Percentiles rank a stretch among this genome's conserved stretches.
phyloP scores from a whole-genome alignment of 2,329 filamentous ascomycete genomes.

The Ophiostoma australiae region DNA sequence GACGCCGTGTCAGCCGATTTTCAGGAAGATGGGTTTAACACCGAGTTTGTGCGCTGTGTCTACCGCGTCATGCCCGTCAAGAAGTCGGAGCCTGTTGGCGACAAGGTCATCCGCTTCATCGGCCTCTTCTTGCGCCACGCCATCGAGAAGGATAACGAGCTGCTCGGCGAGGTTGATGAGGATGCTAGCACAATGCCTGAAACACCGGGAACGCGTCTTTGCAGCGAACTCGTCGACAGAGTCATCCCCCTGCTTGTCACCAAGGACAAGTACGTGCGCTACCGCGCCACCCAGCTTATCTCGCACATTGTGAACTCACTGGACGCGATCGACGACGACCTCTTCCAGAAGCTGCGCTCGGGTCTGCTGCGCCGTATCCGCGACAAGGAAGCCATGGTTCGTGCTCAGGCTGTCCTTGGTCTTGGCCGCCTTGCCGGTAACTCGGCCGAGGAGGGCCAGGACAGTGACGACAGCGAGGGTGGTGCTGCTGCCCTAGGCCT shows the following conservation, averaged over 20 bases:
- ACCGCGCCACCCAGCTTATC: slow-evolving; percentile 81
- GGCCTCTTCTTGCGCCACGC: slow-evolving; percentile 77
- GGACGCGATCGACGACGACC: slow-evolving; percentile 83
- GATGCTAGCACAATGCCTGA: slow-evolving; percentile 69
- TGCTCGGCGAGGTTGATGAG: slow-evolving; percentile 60
- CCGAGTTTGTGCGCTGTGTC: slow-evolving; percentile 77
- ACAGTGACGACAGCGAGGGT: slow-evolving; percentile 66
- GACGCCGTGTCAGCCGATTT: slow-evolving; percentile 57
- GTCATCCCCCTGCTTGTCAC: slow-evolving; percentile 71
- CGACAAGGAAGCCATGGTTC: slow-evolving; percentile 90
- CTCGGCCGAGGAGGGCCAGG: slow-evolving; percentile 63
- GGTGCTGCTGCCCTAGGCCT: slow-evolving; percentile 61
- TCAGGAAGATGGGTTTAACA: slow-evolving; percentile 80
- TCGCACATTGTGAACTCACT: slow-evolving; percentile 90
- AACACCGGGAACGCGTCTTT: slow-evolving; percentile 77
- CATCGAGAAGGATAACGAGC: slow-evolving; percentile 64
- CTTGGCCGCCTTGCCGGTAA: slow-evolving; percentile 80
- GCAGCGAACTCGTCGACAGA: slow-evolving; percentile 65
- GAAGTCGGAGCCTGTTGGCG: slow-evolving; percentile 84
- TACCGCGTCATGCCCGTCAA: slow-evolving; percentile 78
- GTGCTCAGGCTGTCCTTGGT: slow-evolving; percentile 85
- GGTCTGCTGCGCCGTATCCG: slow-evolving; percentile 78
- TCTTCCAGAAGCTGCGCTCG: slow-evolving; percentile 77
- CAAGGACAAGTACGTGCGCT: slow-evolving; percentile 91
- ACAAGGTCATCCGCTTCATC: slow-evolving; percentile 78